Conservation (phyloP, 1,284 basidiomycete genomes). For the Fomes fomentarius region DNA sequence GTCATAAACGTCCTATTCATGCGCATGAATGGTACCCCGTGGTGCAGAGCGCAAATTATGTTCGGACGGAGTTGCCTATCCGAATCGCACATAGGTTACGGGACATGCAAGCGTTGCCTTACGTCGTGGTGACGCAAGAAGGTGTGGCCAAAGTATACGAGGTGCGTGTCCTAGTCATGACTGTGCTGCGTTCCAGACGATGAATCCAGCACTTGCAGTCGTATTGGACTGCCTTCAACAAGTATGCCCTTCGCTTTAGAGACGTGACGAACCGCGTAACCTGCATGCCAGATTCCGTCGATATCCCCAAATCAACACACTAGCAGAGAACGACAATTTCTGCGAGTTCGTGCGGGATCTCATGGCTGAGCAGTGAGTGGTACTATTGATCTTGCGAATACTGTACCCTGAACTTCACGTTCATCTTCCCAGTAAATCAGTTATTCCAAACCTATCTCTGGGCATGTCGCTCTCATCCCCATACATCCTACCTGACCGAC, state of each 20-base stretch:
- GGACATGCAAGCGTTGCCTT: slow-evolving; percentile 86
- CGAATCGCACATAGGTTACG: slow-evolving; percentile 87
- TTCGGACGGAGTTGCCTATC: slow-evolving; percentile 86
- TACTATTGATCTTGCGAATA: slow-evolving; percentile 5
- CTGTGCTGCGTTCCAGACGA: background rate
- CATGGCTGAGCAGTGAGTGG: slow-evolving; percentile 75
- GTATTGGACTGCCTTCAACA: slow-evolving; percentile 84
- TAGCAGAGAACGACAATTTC: slow-evolving; percentile 81
- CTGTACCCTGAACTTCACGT: background rate
- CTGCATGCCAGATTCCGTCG: slow-evolving; percentile 62
- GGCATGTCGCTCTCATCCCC: slow-evolving; percentile 80
- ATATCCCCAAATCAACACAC: slow-evolving; percentile 73
- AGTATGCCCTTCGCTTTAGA: slow-evolving; percentile 44
- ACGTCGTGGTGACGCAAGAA: slow-evolving; percentile 87
- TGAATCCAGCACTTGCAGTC: slow-evolving; percentile 45
- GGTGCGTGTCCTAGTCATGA: slow-evolving; percentile 44
- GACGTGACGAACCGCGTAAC: slow-evolving; percentile 20
- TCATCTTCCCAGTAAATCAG: slow-evolving; percentile 55
- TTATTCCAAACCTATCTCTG: slow-evolving; percentile 78
- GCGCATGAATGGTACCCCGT: background rate
- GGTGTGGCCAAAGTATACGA: slow-evolving; percentile 86
- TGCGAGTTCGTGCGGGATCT: slow-evolving; percentile 71
- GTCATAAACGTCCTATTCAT: background rate
- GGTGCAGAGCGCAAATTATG: slow-evolving; percentile 88
- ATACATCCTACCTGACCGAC: slow-evolving; percentile 74